These are phyloP conservation scores for Circinella minor DNA, from an alignment of 371 early-diverging fungal species.

Conservation along the genomic window DNA sequence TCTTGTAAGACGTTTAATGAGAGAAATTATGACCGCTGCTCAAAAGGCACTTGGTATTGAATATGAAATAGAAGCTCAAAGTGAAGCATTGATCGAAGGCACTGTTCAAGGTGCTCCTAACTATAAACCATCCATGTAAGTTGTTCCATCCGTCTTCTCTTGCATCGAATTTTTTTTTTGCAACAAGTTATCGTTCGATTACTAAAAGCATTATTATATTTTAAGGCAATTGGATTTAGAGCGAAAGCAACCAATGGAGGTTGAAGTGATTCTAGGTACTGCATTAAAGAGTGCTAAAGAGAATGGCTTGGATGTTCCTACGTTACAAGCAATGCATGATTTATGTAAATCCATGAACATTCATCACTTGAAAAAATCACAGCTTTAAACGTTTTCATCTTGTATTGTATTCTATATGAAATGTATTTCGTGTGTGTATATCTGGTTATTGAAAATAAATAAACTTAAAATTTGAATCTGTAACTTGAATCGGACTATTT, in stretches of 20 bases:
- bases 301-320: slow-evolving; percentile 42
- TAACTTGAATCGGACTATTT: no score
- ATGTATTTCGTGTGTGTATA: no score
- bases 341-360: slow-evolving; percentile 28
- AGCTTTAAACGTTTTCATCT: slow-evolving; percentile 1
- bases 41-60: slow-evolving; percentile 53
- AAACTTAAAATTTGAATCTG: no score
- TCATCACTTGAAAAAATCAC: slow-evolving; percentile 16
- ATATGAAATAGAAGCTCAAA: slow-evolving; percentile 42
- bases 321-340: slow-evolving; percentile 48
- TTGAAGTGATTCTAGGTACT: slow-evolving; percentile 67
- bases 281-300: slow-evolving; percentile 60
- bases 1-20: slow-evolving; percentile 60
- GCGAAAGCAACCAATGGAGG: slow-evolving; percentile 62
- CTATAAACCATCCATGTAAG: slow-evolving; percentile 70
- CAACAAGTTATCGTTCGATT: no score
- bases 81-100: slow-evolving; percentile 51
- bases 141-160: not conserved
- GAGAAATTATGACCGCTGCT: slow-evolving; percentile 58
- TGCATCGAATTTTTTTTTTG: no score
- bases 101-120: slow-evolving; percentile 38
- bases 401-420: no score
- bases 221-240: slow-evolving; percentile 56
- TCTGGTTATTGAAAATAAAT: no score
- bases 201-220: slow-evolving; percentile 13